These are phyloP conservation scores for Huntiella abstrusa DNA, from an alignment of 2,329 filamentous ascomycete species.

Conservation along the genomic window DNA sequence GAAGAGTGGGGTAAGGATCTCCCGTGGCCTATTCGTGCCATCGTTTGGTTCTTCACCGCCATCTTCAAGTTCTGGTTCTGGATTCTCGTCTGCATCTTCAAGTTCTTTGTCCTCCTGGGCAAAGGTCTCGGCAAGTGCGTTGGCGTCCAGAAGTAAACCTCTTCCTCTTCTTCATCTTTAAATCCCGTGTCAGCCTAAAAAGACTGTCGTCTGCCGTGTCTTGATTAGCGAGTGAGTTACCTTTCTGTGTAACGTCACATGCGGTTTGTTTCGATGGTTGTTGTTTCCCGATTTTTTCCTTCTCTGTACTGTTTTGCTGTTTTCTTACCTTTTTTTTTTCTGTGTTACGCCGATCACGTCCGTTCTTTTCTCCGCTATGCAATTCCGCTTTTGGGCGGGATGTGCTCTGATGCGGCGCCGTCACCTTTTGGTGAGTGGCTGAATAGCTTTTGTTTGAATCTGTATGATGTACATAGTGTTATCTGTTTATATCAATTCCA, in stretches of 20 bases:
- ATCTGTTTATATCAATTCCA: background rate
- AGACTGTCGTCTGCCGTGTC: background rate
- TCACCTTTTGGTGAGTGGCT: constrained; percentile 3
- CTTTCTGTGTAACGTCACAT: background rate
- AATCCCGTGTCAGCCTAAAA: background rate
- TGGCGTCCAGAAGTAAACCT: constrained; percentile 14
- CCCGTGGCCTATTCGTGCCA: constrained; percentile 28
- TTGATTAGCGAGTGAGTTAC: background rate
- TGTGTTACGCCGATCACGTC: constrained; percentile 1
- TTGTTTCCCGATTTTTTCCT: background rate
- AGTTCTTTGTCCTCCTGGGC: constrained; percentile 31
- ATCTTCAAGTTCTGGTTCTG: constrained; percentile 40
- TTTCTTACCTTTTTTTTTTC: background rate
- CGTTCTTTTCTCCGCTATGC: background rate
- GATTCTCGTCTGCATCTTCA: constrained; percentile 36
- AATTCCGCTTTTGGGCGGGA: background rate
- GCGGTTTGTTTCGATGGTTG: background rate
- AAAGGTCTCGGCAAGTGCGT: constrained; percentile 32
- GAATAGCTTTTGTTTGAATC: background rate
- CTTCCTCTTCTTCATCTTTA: background rate
- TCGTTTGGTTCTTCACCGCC: constrained; percentile 32
- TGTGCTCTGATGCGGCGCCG: background rate
- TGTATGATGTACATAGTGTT: background rate
- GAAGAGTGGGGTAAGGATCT: constrained; percentile 13
- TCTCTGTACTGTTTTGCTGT: constrained; percentile 1